Percentiles rank a stretch among this genome's conserved stretches.
Evolutionary conservation across 192 early-diverging fungal genomes (phyloP).

Genomic region (Thamnidium elegans): DNA sequence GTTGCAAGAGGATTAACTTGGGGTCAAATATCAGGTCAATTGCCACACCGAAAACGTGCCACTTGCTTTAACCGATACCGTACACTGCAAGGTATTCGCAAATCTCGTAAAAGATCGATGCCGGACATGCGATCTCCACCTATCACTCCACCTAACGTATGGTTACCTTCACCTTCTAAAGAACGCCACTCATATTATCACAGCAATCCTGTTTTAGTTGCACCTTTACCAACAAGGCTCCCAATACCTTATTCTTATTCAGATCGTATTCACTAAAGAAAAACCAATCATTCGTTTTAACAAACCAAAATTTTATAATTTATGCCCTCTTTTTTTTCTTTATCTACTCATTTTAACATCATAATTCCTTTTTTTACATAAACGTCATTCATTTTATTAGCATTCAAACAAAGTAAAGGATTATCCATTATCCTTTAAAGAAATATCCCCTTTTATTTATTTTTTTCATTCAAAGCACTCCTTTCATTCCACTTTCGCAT

Average conservation of each 20-base stretch:
- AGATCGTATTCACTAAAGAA: constrained; percentile 3
- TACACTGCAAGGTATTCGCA: constrained; percentile 35
- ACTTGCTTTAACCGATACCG: constrained; percentile 39
- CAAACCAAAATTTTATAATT: neutral
- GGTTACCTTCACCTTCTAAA: constrained; percentile 3
- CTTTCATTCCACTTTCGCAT: neutral
- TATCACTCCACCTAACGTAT: constrained; percentile 8
- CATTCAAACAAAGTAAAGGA: too few relatives aligned
- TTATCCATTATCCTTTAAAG: too few relatives aligned
- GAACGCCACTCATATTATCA: neutral
- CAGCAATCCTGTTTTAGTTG: neutral
- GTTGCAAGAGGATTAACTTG: constrained; percentile 37
- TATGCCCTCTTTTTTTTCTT: neutral
- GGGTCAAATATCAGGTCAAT: constrained; percentile 35
- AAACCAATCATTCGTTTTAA: too few relatives aligned
- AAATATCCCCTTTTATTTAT: too few relatives aligned
- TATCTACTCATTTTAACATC: neutral
- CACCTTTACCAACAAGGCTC: constrained; percentile 1
- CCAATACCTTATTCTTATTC: neutral
- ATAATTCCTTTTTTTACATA: neutral
- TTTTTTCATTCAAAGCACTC: too few relatives aligned
- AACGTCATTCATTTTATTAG: too few relatives aligned
- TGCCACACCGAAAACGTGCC: constrained; percentile 38
- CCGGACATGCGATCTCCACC: constrained; percentile 8
- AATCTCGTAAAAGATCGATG: constrained; percentile 26